phyloP scores from a whole-genome alignment of 306 rosid species.

The Styphnolobium japonicum region DNA sequence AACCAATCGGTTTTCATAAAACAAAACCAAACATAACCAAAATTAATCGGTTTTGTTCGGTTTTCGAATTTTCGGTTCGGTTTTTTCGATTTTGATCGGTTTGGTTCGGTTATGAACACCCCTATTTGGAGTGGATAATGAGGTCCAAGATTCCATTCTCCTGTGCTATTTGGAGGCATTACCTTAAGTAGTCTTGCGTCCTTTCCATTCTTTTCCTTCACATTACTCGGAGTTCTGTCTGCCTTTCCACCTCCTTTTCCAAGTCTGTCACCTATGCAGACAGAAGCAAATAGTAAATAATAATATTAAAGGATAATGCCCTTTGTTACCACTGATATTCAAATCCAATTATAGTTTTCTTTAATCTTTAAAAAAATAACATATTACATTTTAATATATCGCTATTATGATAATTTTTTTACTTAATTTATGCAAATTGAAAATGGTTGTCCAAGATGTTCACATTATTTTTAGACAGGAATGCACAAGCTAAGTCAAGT shows the following conservation, averaged over 20 bases:
- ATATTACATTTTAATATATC: too few relatives aligned
- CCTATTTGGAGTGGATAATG: slow-evolving; percentile 14
- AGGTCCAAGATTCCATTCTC: slow-evolving; percentile 62
- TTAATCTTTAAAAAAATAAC: too few relatives aligned
- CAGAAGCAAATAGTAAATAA: neutral
- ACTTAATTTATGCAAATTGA: neutral
- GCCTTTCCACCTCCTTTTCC: slow-evolving; percentile 62
- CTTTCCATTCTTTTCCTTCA: slow-evolving; percentile 51
- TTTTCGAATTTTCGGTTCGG: too few relatives aligned
- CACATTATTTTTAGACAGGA: neutral
- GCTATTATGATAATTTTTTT: too few relatives aligned
- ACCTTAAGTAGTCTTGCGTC: slow-evolving; percentile 57
- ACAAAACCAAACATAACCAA: too few relatives aligned
- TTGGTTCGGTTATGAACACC: too few relatives aligned
- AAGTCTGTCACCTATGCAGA: slow-evolving; percentile 47
- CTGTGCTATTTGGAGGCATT: slow-evolving; percentile 76
- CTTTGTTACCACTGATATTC: neutral
- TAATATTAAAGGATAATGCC: too few relatives aligned
- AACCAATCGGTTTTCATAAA: too few relatives aligned
- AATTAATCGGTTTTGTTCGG: too few relatives aligned
- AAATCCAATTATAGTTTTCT: neutral
- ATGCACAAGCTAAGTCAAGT: neutral
- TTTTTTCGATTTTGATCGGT: too few relatives aligned
- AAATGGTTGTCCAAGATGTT: neutral
- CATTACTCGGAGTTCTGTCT: slow-evolving; percentile 40